Base-by-base conservation (phyloP, 75 land plant species). In the Pinus taeda region DNA sequence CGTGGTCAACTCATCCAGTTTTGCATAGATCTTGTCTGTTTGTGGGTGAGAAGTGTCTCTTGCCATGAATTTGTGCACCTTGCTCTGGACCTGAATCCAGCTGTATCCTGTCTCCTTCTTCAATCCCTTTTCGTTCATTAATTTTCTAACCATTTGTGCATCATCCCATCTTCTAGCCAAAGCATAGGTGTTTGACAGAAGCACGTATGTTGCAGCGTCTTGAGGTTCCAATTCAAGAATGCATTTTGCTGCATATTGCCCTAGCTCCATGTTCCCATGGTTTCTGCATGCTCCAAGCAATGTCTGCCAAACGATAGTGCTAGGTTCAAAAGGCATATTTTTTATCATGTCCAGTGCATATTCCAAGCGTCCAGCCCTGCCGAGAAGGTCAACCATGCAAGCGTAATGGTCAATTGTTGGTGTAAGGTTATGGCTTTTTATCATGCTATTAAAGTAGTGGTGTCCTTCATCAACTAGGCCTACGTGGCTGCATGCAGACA, bases 161-260 rank as follows among this genome's bases (percentile, higher is more conserved):
- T 76, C 21, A n/a, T 78, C 80, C 77, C 79, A 24, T 61, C 69
- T 62, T 37, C 80, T 66, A 22, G 81, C 81, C 18, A 81, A 70
- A n/a, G 81, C 57, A 53, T 80, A 80, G 45, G 79, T 61, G 29
- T 77, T 57, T 11, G 61, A 60, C 70, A 80, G 53, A 57, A 57
- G 59, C 63, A 76, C 81, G 26, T 65, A 65, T 30, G 33, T 65
- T 36, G n/a, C 69, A 65, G 36, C 36, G 6, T 65, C 36, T 17
- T 65, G 6, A 7, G 69, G 69, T 20, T 65, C 69, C 18, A 65
- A 37, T 20, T 65, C n/a, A 36, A 33, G 36, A 17, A 65, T 36
- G 17, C 36, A 20, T 36, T 17, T 17, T 33, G 69, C 69, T 30
- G 69, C 39, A 36, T 30, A 8, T 36, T 65, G 39, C 36, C 69